A percentile compares a stretch with the other conserved stretches of the same genome.
phyloP scores from a whole-genome alignment of 305 asterid species.

The Fraxinus velutina region DNA sequence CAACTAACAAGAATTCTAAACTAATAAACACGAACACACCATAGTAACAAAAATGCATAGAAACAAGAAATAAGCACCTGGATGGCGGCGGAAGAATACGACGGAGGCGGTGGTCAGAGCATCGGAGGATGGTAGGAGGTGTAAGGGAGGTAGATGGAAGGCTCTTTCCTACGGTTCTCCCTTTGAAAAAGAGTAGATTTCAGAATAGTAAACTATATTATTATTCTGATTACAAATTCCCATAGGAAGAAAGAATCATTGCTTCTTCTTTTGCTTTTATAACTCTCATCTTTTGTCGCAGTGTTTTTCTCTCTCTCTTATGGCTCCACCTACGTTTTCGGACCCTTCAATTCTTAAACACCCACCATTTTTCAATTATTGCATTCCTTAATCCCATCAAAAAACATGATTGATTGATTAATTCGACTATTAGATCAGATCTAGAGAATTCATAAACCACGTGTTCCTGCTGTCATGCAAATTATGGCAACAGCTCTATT shows the following conservation, averaged over 20 bases:
- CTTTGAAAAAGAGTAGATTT: conserved; percentile 5
- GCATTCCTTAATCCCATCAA: not conserved
- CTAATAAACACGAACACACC: not conserved
- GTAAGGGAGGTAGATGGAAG: conserved; percentile 22
- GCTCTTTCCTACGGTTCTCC: conserved; percentile 20
- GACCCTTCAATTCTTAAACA: not conserved
- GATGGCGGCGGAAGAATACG: not conserved
- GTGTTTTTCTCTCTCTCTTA: not conserved
- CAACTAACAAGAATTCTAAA: not conserved
- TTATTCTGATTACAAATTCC: conserved; percentile 6
- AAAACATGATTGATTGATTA: not conserved
- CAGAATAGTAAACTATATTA: not conserved
- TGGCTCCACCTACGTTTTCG: conserved; percentile 24
- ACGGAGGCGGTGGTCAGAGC: not conserved
- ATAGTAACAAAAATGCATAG: not conserved
- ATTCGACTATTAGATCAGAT: not conserved
- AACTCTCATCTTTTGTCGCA: conserved; percentile 13
- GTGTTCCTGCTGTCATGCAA: not conserved
- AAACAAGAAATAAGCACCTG: not conserved
- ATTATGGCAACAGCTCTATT: not conserved
- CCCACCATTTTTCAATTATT: not conserved
- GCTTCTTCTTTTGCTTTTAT: conserved; percentile 16
- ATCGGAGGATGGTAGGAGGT: not conserved
- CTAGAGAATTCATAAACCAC: not conserved
- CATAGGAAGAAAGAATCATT: not conserved